Evolutionary conservation across 495 filamentous ascomycete genomes (phyloP), one percentile per base, ranked within the genome.

Genomic region (Beverwykella pulmonaria): DNA sequence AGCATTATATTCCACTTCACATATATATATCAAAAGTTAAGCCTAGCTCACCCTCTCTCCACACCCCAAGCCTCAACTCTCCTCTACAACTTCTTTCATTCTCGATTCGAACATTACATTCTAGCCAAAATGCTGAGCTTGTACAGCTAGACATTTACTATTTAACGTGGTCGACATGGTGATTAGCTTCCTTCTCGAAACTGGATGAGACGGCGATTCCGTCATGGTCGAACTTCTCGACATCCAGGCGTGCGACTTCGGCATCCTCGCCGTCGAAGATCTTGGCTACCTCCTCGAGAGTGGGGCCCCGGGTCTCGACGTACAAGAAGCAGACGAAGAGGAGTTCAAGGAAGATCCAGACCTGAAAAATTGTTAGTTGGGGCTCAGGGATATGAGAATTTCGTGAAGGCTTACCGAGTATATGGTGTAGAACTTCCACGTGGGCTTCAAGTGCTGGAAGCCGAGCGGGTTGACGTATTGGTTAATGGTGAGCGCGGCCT

Each of bases 231-330:
- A 62, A 19, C 15, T 56, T 65, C 50, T 72, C 65, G 22, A 69
- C 2, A 62, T 72, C 53, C 20, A 69, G 30, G 30, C 58, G 53
- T 25, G 74, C 71, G 22, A 73, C 67, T 26, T 66, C 73, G 10
- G 71, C 73, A 25, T 67, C 55, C 19, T 73, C 71, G 25, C 74
- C 74, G 48, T 87, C 80, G 73, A 92, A 91, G 54, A 91, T 84
- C 67, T 84, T 83, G 32, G 81, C 79, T 34, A 92, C 73, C 74
- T 91, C 87, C 73, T 91, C 89, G 49, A 92, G 80, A 6, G 88
- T 90, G 55, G 83, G 82, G 10, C 83, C 83, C 27, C 82, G 83
- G 5, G 88, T 91, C 75, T 92, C 89, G 0, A 87, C 83, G 69
- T 87, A 88, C 61, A 87, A 80, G 67, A 88, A 86, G 73, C 85